Conservation (phyloP, 129 eudicot species). For the Smallanthus sonchifolius region DNA sequence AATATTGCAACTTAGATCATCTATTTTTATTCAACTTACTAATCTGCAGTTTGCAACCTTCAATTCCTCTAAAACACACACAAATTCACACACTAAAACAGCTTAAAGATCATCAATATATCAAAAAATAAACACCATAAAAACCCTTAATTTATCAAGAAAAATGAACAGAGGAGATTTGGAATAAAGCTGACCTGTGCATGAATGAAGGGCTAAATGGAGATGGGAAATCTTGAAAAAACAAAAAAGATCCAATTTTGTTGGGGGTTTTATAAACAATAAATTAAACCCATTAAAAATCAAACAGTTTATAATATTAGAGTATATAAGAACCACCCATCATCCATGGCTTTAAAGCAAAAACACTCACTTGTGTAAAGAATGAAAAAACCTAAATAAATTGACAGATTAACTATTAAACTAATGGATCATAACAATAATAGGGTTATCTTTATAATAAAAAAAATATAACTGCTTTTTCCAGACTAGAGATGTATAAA, state of each 20-base stretch:
- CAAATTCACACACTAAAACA: no score
- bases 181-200: slow-evolving; percentile 32
- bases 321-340: slow-evolving; percentile 25
- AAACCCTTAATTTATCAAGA: neutral
- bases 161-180: neutral
- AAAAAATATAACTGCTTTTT: slow-evolving; percentile 14
- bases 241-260: slow-evolving; percentile 30
- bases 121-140: neutral
- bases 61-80: neutral
- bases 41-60: neutral
- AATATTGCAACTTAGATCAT: slow-evolving; percentile 1
- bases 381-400: slow-evolving; percentile 35
- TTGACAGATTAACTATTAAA: slow-evolving; percentile 36
- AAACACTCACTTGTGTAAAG: slow-evolving; percentile 34
- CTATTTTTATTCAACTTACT: neutral
- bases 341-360: slow-evolving; percentile 36
- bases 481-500: slow-evolving; percentile 1
- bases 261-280: slow-evolving; percentile 35
- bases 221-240: slow-evolving; percentile 25
- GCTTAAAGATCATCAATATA: neutral
- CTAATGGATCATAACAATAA: slow-evolving; percentile 14
- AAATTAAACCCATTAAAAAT: slow-evolving; percentile 25
- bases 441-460: slow-evolving; percentile 11
- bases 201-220: slow-evolving; percentile 9
- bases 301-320: neutral